Base-by-base conservation (phyloP, 2,329 filamentous ascomycete species). In the Cadophora gregata region DNA sequence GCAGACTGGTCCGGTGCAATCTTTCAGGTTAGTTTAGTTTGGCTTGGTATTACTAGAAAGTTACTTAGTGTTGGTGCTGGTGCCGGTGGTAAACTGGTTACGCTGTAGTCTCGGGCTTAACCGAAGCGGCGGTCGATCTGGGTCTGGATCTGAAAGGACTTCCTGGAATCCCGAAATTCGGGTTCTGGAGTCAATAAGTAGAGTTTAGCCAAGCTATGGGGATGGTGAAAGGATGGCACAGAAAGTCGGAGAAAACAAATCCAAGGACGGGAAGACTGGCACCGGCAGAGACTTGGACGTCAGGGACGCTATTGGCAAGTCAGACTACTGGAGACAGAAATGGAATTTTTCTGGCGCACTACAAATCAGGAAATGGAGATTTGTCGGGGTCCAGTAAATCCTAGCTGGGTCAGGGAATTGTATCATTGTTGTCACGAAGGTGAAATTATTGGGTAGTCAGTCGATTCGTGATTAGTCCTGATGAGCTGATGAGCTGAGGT, bases 31-130 rank as follows among this genome's bases (percentile, higher is more conserved):
- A 36, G 27, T 9, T 7, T 21, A 33, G 31, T 42, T 19, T 25
- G 4, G 9, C 21, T 3, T 42, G 4, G 31, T 38, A 16, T 14
- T 42, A 21, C 33, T 24, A 1, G 55, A 4, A 5, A 21, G 16
- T n/a, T 9, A n/a, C n/a, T 38, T 25, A 16, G 29, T 36, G n/a
- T 14, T 56, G 29, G 27, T 14, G 29, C 7, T 19, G 29, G 50
- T 53, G 27, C 27, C 12, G 25, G 27, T 47, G 42, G 42, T 45
- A 6, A 9, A 12, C 42, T 47, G 42, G 42, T 21, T 36, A 6
- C 24, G 47, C 19, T 48, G 47, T 55, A 58, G 55, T 25, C 33
- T 58, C 55, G 55, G 55, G 55, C 55, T 27, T 38, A 38, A 14
- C 55, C 55, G 55, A 38, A 58, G 55, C 9, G 14, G 33, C 12